phyloP scores from a whole-genome alignment of 2,329 filamentous ascomycete species.

The Teratosphaeriaceae sp. region DNA sequence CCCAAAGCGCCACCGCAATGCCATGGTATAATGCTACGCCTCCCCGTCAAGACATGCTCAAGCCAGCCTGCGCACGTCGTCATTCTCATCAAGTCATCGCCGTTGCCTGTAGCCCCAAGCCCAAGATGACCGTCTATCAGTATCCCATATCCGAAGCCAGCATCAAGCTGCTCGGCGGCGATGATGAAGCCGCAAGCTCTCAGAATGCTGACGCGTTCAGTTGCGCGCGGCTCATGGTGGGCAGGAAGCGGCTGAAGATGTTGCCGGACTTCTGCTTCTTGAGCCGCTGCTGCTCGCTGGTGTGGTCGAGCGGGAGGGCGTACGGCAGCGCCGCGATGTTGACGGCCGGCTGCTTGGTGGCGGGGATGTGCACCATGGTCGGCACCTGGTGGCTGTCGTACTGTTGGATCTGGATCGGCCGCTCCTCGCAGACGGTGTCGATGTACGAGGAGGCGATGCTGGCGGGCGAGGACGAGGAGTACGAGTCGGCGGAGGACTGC shows the following conservation, averaged over 20 bases:
- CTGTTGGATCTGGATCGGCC: constrained; percentile 29
- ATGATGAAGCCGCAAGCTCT: too few species aligned
- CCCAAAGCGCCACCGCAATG: constrained; percentile 17
- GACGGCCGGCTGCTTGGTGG: constrained; percentile 20
- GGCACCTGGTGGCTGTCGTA: constrained; percentile 37
- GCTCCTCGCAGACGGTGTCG: constrained; percentile 21
- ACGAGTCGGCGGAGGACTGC: constrained; percentile 28
- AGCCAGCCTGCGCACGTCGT: constrained; percentile 10
- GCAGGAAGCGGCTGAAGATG: constrained; percentile 33
- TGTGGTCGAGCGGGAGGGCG: constrained; percentile 22
- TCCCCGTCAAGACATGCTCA: constrained; percentile 9
- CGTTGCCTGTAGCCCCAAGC: too few species aligned
- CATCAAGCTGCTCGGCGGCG: too few species aligned
- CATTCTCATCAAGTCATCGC: constrained; percentile 10
- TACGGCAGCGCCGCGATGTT: constrained; percentile 11
- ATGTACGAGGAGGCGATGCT: constrained; percentile 29
- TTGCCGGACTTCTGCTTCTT: constrained; percentile 32
- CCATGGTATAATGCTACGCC: constrained; percentile 6
- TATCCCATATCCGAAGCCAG: too few species aligned
- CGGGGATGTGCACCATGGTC: constrained; percentile 38
- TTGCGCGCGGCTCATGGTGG: constrained; percentile 19
- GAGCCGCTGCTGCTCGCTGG: constrained; percentile 22
- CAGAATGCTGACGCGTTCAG: constrained; percentile 5
- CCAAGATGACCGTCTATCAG: constrained; percentile 5
- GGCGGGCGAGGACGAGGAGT: constrained; percentile 25